phyloP scores from a whole-genome alignment of 1,284 basidiomycete species.

The Cystobasidium pallidum region DNA sequence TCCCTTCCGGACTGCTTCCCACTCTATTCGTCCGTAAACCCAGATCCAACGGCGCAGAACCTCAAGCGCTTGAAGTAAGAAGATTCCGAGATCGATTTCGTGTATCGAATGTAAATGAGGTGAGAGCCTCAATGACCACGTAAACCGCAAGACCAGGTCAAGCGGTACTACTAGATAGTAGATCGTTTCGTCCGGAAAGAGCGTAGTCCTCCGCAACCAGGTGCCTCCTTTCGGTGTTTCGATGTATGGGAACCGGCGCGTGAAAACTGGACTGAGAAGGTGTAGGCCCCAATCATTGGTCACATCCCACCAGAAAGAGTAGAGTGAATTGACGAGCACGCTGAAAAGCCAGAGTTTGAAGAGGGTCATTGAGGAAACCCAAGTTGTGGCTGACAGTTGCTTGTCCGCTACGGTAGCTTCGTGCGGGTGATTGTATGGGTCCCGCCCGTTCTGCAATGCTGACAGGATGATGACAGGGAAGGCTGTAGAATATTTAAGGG shows the following conservation, averaged over 20 bases:
- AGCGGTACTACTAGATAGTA: conserved; percentile 84
- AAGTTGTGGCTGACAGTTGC: conserved; percentile 3
- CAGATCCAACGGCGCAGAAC: conserved; percentile 89
- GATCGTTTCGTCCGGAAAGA: conserved; percentile 73
- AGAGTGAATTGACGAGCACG: conserved; percentile 85
- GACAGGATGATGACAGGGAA: conserved; percentile 97
- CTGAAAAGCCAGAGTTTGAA: conserved; percentile 67
- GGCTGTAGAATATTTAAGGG: conserved; percentile 92
- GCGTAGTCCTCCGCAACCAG: conserved; percentile 68
- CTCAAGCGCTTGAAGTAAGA: conserved; percentile 89
- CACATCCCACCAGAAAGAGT: conserved; percentile 99
- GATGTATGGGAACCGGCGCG: conserved; percentile 6
- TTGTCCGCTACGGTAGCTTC: conserved; percentile 9
- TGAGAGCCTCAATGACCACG: conserved; percentile 90
- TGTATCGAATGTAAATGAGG: conserved; percentile 81
- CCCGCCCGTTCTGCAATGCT: conserved; percentile 67
- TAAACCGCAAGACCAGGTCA: conserved; percentile 87
- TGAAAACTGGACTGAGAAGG: conserved; percentile 63
- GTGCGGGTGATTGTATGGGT: conserved; percentile 48
- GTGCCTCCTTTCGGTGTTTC: conserved; percentile 51
- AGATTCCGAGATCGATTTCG: conserved; percentile 81
- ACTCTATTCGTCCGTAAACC: conserved; percentile 95
- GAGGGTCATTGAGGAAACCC: conserved; percentile 28
- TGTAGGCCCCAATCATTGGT: conserved; percentile 97
- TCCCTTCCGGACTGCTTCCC: conserved; percentile 76